Percentiles rank a stretch among this genome's conserved stretches.
These are phyloP conservation scores for Cyclotella baltica DNA, from an alignment of 108 stramenopile genomes.

Conservation along the genomic window DNA sequence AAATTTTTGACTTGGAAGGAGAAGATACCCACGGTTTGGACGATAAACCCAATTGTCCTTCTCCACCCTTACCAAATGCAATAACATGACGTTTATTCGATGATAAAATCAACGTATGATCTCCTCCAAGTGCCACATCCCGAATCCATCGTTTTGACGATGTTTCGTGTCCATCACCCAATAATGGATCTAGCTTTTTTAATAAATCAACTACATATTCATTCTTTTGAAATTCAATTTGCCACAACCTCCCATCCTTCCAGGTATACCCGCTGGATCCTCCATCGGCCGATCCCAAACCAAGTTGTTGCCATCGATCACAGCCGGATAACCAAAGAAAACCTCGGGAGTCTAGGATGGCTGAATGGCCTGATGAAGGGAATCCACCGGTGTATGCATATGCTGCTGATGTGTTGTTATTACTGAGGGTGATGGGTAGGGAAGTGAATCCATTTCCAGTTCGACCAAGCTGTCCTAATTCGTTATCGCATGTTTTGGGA, in stretches of 20 bases:
- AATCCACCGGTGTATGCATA: constrained; percentile 61
- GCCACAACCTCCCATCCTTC: constrained; percentile 70
- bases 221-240: constrained; percentile 49
- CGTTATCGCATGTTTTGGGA: constrained; percentile 31
- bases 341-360: constrained; percentile 56
- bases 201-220: constrained; percentile 42
- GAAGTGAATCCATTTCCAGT: neutral
- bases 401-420: neutral
- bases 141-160: constrained; percentile 37
- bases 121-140: constrained; percentile 77
- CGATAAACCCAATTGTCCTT: constrained; percentile 67
- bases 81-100: constrained; percentile 61
- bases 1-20: constrained; percentile 58
- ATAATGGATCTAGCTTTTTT: constrained; percentile 22
- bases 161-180: neutral
- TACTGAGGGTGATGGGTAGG: constrained; percentile 28
- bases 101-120: constrained; percentile 72
- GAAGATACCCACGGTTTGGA: constrained; percentile 72
- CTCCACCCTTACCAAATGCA: constrained; percentile 71
- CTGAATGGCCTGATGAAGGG: constrained; percentile 66
- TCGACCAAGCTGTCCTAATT: constrained; percentile 40
- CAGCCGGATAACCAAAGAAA: constrained; percentile 69
- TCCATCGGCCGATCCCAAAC: constrained; percentile 61
- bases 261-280: constrained; percentile 75
- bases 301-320: constrained; percentile 83